Evolutionary conservation across 768 basidiomycete genomes (phyloP).

Genomic region (Tylopilus balloui): DNA sequence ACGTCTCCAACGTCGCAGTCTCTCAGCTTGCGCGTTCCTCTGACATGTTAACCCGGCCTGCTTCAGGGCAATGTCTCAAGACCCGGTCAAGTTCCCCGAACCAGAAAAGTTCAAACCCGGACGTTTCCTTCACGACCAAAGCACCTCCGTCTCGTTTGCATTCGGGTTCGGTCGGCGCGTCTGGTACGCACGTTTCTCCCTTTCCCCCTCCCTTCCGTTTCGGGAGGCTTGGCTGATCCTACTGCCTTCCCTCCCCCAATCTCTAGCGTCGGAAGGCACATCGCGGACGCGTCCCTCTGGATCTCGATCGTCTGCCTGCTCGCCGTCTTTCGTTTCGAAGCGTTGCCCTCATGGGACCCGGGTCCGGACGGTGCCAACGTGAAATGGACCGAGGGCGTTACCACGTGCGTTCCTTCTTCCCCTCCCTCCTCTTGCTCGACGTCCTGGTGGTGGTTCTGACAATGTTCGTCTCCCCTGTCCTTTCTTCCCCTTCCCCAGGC

Average conservation of each 20-base stretch:
- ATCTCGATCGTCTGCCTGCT: constrained; percentile 23
- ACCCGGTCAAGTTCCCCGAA: constrained; percentile 35
- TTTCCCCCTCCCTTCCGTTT: not conserved
- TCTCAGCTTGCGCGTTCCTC: not conserved
- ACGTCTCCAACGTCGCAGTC: not conserved
- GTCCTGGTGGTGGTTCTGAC: not conserved
- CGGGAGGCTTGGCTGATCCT: not conserved
- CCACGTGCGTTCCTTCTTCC: constrained; percentile 15
- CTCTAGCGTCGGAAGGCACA: constrained; percentile 39
- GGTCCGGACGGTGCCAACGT: constrained; percentile 20
- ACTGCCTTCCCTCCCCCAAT: too few species aligned
- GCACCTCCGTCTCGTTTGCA: constrained; percentile 11
- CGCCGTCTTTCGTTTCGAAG: constrained; percentile 15
- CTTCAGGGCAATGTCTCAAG: constrained; percentile 33
- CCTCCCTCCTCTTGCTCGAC: not conserved
- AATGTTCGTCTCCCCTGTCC: not conserved
- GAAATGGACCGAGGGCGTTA: constrained; percentile 17
- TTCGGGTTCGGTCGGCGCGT: constrained; percentile 43
- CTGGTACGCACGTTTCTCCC: constrained; percentile 6
- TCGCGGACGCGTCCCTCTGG: constrained; percentile 39
- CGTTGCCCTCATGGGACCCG: constrained; percentile 11
- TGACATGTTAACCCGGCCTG: not conserved
- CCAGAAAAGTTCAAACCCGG: constrained; percentile 38
- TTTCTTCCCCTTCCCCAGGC: constrained; percentile 2
- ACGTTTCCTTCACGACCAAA: constrained; percentile 25